Base-by-base conservation (phyloP, 139 green algal genomes). In the Micractinium sp. region DNA sequence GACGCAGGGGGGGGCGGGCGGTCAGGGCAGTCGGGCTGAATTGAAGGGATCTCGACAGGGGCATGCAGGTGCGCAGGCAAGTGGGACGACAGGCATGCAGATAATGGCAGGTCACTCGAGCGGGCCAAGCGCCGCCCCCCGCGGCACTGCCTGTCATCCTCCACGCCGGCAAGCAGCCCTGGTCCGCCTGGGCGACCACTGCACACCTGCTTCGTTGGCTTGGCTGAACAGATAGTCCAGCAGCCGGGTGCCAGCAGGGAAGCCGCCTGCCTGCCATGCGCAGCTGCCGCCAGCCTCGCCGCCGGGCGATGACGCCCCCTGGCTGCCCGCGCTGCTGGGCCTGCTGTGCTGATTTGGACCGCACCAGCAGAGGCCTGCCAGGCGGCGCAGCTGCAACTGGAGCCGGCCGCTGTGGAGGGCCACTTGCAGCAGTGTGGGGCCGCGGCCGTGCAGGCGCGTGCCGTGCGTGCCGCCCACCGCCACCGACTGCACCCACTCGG, bases 311-410 rank as follows among this genome's bases (percentile, higher is more conserved):
- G 79, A 16, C 47, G 3, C 81, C 60, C 22, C 67, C 0, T 60
- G 22, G 31, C 47, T 19, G n/a, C 38, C 74, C 25, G 5, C 18
- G 2, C 74, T 23, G 15, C 36, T 82, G 15, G 41, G 31, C 20
- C 29, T 33, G 19, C 2, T 29, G 4, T 0, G 22, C 41, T 29
- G 22, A 18, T 39, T 23, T 27, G 15, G 14, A 29, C 38, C 47
- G 86, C 86, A 90, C 86, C 86, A 90, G 61, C 86, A 90, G 16
- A 90, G 86, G 27, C 71, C 86, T 53, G 86, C 86, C 63, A 90
- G 63, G 38, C 56, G 27, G 39, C 20, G 60, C 75, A 90, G 86
- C 78, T 90, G 86, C 31, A n/a, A 20, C 86, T 85, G 86, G 35
- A 90, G 78, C 29, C 86, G 36, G 16, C 86, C 75, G 13, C 61